A percentile compares a stretch with the other conserved stretches of the same genome.
phyloP scores from a whole-genome alignment of 176 grass and related monocot genomes.

The Bothriochloa decipiens region DNA sequence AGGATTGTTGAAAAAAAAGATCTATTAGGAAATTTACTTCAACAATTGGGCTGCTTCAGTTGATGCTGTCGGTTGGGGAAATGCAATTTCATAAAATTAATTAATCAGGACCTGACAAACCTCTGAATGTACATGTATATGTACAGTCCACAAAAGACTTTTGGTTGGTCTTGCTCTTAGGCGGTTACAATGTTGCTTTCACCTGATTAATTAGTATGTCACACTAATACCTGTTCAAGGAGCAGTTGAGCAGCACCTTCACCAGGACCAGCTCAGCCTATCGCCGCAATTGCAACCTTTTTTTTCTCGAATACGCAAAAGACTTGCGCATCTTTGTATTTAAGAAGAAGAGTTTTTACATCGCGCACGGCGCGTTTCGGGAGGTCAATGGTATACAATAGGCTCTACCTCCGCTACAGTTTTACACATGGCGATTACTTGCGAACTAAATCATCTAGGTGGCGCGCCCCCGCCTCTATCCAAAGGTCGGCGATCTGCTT shows the following conservation, averaged over 20 bases:
- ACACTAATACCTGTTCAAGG: neutral
- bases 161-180: constrained; percentile 12
- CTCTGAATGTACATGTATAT: neutral
- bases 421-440: too few relatives aligned
- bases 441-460: too few relatives aligned
- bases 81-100: constrained; percentile 1
- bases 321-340: too few relatives aligned
- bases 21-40: neutral
- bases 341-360: too few relatives aligned
- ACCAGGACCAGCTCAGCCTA: neutral
- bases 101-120: neutral
- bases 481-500: too few relatives aligned
- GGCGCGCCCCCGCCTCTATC: too few relatives aligned
- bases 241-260: neutral
- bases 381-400: too few relatives aligned
- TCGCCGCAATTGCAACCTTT: neutral
- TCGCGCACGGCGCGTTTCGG: too few relatives aligned
- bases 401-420: too few relatives aligned
- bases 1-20: neutral
- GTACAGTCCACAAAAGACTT: neutral
- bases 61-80: constrained; percentile 1
- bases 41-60: neutral
- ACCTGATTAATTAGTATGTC: constrained; percentile 2
- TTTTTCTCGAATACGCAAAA: too few relatives aligned
- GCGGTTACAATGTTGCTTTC: constrained; percentile 47